phyloP scores from a whole-genome alignment of 305 asterid genomes.

The Rubia balearica region DNA sequence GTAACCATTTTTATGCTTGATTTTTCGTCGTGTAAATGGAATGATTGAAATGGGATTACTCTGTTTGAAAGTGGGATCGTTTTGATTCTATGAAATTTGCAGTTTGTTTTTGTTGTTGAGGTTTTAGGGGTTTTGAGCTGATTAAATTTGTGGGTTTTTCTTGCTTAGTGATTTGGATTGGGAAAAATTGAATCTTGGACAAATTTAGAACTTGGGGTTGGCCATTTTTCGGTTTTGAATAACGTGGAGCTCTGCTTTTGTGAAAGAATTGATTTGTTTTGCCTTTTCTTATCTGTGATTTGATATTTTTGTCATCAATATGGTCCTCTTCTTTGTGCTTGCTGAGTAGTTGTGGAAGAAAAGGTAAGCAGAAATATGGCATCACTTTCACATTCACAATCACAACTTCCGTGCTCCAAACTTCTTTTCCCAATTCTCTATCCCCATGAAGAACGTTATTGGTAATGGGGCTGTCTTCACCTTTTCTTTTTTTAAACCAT shows the following conservation, averaged over 20 bases:
- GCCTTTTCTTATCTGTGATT: slow-evolving; percentile 8
- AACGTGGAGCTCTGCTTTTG: neutral
- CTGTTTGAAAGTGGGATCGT: neutral
- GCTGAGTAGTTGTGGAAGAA: slow-evolving; percentile 29
- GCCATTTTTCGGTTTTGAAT: neutral
- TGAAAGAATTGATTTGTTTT: slow-evolving; percentile 12
- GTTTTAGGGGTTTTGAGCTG: neutral
- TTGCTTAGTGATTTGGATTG: neutral
- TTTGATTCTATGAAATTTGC: neutral
- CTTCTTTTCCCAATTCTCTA: slow-evolving; percentile 22
- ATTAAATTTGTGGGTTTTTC: neutral
- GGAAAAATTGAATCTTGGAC: slow-evolving; percentile 7
- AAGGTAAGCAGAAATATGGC: slow-evolving; percentile 20
- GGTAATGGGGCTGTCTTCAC: slow-evolving; percentile 23
- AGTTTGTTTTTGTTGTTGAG: neutral
- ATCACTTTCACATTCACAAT: slow-evolving; percentile 25
- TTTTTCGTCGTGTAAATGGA: neutral
- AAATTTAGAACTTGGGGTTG: neutral
- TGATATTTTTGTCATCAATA: slow-evolving; percentile 15
- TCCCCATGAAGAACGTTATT: slow-evolving; percentile 27
- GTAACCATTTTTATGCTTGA: slow-evolving; percentile 22
- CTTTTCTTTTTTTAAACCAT: slow-evolving; percentile 23
- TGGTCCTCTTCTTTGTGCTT: slow-evolving; percentile 26
- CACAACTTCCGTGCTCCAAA: slow-evolving; percentile 47
- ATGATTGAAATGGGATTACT: neutral